Evolutionary conservation across 177 flowering plant species (phyloP).

Genomic region (Vitis hybrid): DNA sequence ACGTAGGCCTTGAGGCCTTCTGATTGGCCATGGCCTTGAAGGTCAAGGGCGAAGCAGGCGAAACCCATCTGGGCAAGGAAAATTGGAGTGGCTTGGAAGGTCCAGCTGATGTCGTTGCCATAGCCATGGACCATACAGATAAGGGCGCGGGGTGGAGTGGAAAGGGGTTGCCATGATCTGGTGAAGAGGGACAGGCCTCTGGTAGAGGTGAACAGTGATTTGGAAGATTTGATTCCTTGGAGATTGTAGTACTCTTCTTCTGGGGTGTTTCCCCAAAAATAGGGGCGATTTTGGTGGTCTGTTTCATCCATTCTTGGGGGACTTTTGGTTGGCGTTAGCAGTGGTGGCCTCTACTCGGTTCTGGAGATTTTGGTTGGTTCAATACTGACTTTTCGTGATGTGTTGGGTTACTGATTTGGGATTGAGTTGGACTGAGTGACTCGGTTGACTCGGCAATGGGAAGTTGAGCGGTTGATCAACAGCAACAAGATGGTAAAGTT

Average conservation of each 20-base stretch:
- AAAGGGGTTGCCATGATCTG: slow-evolving; percentile 70
- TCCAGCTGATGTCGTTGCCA: slow-evolving; percentile 90
- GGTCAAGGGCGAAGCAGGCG: slow-evolving; percentile 80
- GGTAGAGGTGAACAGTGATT: slow-evolving; percentile 65
- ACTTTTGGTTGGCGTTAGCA: slow-evolving; percentile 1
- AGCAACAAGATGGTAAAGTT: too few species aligned
- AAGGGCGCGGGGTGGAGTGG: slow-evolving; percentile 59
- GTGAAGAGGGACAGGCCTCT: slow-evolving; percentile 82
- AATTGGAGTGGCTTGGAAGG: slow-evolving; percentile 77
- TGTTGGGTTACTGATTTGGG: too few species aligned
- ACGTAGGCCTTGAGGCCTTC: slow-evolving; percentile 73
- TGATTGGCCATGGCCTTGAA: slow-evolving; percentile 87
- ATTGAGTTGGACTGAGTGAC: too few species aligned
- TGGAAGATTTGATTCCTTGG: slow-evolving; percentile 47
- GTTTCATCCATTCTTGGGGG: slow-evolving; percentile 13
- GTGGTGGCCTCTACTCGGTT: not conserved
- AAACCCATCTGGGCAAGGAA: slow-evolving; percentile 79
- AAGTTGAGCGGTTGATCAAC: too few species aligned
- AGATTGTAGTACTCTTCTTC: slow-evolving; percentile 64
- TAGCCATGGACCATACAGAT: slow-evolving; percentile 90
- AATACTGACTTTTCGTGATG: too few species aligned
- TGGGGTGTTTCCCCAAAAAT: slow-evolving; percentile 73
- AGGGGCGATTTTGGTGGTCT: slow-evolving; percentile 15
- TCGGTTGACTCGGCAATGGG: too few species aligned
- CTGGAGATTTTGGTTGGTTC: not conserved